Conservation (phyloP, 345 rosid genomes). For the Pugionium cornutum region DNA sequence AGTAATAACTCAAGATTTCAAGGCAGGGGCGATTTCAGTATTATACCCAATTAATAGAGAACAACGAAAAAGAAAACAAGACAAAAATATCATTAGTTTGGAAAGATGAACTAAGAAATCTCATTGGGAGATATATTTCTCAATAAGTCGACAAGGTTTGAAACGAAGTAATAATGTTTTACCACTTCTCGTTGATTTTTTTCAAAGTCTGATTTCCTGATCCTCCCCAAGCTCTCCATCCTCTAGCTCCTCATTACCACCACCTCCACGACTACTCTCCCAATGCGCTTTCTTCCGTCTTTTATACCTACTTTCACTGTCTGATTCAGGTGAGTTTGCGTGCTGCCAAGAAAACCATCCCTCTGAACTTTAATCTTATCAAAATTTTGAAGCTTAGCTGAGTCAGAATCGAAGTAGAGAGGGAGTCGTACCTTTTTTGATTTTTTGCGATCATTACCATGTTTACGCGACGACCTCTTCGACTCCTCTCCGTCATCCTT, state of each 20-base stretch:
- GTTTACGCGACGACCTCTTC: no score
- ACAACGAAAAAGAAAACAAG: neutral
- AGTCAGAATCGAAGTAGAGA: neutral
- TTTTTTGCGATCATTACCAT: no score
- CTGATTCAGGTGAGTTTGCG: slow-evolving; percentile 79
- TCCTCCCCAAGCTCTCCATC: slow-evolving; percentile 59
- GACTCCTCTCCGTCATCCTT: no score
- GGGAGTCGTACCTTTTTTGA: no score
- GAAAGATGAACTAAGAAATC: neutral
- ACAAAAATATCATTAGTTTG: neutral
- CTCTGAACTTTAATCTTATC: neutral
- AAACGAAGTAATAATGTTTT: slow-evolving; percentile 7
- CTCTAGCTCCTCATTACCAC: slow-evolving; percentile 68
- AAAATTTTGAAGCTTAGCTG: neutral
- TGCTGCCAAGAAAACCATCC: slow-evolving; percentile 29
- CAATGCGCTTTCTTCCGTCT: slow-evolving; percentile 75
- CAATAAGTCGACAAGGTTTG: neutral
- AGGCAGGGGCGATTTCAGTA: neutral
- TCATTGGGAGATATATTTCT: neutral
- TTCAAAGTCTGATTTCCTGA: slow-evolving; percentile 49
- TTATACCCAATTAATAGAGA: neutral
- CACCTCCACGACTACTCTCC: slow-evolving; percentile 65
- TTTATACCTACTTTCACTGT: slow-evolving; percentile 69
- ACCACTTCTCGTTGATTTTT: slow-evolving; percentile 13
- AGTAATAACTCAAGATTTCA: neutral